Conservation (phyloP, 169 alveolate species). For the Theileria annulata region DNA sequence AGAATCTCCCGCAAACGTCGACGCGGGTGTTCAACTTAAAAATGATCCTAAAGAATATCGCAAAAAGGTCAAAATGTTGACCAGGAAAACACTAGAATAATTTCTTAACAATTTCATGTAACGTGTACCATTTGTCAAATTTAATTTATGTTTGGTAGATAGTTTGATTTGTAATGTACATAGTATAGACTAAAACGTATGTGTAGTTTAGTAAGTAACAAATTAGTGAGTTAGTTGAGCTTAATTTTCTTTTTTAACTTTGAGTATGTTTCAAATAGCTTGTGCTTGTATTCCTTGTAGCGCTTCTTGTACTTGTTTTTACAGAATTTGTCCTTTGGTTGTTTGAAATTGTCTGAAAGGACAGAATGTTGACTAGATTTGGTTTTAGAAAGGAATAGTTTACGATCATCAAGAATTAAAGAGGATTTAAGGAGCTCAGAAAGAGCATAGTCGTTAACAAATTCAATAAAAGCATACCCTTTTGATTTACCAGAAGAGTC, state of each 20-base stretch:
- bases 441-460: conserved; percentile 56
- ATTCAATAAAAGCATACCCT: conserved; percentile 64
- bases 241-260: conserved; percentile 17
- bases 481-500: conserved; percentile 55
- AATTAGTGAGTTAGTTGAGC: background rate
- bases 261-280: background rate
- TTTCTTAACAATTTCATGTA: background rate
- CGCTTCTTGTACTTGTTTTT: background rate
- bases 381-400: conserved; percentile 49
- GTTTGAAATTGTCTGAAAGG: background rate
- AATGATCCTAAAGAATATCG: conserved; percentile 83
- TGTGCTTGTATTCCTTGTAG: background rate
- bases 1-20: conserved; percentile 96
- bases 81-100: conserved; percentile 68
- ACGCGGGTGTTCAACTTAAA: conserved; percentile 90
- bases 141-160: background rate
- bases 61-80: conserved; percentile 85
- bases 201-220: background rate
- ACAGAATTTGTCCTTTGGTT: background rate
- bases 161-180: background rate
- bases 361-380: background rate
- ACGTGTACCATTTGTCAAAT: background rate
- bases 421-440: conserved; percentile 45
- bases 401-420: conserved; percentile 48
- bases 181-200: background rate